These are phyloP conservation scores for Amylocystis lapponica DNA, from an alignment of 768 basidiomycete genomes.

Conservation along the genomic window DNA sequence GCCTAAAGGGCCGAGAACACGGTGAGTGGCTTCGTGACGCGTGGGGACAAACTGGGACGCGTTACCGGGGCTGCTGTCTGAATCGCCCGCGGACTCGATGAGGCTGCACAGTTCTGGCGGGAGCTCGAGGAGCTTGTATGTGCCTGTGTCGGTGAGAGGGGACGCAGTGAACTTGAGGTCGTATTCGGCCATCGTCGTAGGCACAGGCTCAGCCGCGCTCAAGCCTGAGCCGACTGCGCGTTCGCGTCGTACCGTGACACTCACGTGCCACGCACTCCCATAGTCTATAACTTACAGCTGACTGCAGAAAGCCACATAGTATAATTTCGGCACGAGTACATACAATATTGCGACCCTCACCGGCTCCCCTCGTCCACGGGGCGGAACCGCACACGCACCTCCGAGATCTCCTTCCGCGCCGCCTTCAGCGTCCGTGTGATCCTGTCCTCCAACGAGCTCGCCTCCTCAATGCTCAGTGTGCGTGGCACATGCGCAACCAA, in stretches of 20 bases:
- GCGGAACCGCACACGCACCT: slow-evolving; percentile 63
- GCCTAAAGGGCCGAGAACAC: slow-evolving; percentile 29
- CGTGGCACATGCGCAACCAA: slow-evolving; percentile 67
- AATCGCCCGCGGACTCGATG: slow-evolving; percentile 47
- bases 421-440: slow-evolving; percentile 52
- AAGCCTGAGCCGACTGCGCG: too few species aligned
- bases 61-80: slow-evolving; percentile 19
- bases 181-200: slow-evolving; percentile 16
- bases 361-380: slow-evolving; percentile 31
- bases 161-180: slow-evolving; percentile 16
- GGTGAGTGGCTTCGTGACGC: slow-evolving; percentile 9
- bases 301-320: too few species aligned
- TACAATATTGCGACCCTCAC: neutral
- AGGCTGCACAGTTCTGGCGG: slow-evolving; percentile 60
- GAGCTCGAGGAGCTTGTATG: slow-evolving; percentile 71
- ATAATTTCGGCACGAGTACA: too few species aligned
- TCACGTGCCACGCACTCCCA: too few species aligned
- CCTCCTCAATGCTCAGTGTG: slow-evolving; percentile 49
- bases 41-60: slow-evolving; percentile 1
- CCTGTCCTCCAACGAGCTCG: slow-evolving; percentile 52
- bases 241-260: too few species aligned
- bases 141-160: slow-evolving; percentile 33
- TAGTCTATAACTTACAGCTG: too few species aligned
- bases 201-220: too few species aligned
- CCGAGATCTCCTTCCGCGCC: slow-evolving; percentile 60